phyloP scores from a whole-genome alignment of 1,284 basidiomycete genomes.

The Ustilago trichophora region DNA sequence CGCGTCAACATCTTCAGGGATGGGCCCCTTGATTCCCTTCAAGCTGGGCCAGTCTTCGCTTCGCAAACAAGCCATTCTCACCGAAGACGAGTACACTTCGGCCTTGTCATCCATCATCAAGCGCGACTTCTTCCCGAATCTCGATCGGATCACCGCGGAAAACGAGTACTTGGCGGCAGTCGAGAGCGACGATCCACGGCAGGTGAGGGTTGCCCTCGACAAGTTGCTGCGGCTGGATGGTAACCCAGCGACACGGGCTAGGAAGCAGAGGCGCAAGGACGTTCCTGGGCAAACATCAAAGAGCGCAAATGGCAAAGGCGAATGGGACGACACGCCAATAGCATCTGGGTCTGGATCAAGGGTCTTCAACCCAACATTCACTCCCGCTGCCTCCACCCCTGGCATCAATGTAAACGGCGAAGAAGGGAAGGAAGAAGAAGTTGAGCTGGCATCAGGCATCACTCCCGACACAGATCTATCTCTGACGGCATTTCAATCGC shows the following conservation, averaged over 20 bases:
- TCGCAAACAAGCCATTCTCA: conserved; percentile 59
- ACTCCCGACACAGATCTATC: conserved; percentile 29
- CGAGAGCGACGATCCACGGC: conserved; percentile 39
- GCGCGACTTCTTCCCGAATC: conserved; percentile 89
- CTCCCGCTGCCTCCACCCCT: conserved; percentile 12
- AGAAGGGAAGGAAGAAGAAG: conserved; percentile 2
- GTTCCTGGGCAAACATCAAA: neutral
- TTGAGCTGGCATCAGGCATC: conserved; percentile 17
- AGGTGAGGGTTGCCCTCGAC: conserved; percentile 30
- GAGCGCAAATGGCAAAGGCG: neutral
- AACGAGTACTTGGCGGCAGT: conserved; percentile 61
- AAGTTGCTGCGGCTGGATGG: conserved; percentile 42
- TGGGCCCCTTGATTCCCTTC: conserved; percentile 35
- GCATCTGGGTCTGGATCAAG: neutral
- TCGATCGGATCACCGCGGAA: conserved; percentile 55
- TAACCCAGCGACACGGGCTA: conserved; percentile 1
- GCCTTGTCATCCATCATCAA: conserved; percentile 93
- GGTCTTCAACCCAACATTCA: conserved; percentile 19
- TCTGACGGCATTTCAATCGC: conserved; percentile 53
- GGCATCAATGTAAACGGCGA: neutral
- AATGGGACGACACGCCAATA: conserved; percentile 42
- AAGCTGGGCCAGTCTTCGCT: conserved; percentile 45
- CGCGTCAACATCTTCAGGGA: conserved; percentile 30
- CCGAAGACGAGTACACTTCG: conserved; percentile 90
- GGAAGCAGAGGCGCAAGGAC: neutral